Evolutionary conservation across 805 yeast genomes (phyloP).

Genomic region (Wickerhamomyces alni): DNA sequence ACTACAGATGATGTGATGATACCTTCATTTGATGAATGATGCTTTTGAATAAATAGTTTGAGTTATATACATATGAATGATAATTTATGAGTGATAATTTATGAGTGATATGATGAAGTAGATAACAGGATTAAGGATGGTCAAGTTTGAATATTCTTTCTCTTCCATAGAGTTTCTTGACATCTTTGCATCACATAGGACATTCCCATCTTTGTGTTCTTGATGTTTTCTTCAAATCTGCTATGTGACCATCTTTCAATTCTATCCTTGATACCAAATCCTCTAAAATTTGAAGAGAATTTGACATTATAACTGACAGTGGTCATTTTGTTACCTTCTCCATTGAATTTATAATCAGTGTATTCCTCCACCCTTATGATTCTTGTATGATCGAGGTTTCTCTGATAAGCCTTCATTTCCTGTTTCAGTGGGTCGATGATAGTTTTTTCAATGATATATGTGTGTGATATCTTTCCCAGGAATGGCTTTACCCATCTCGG

Average conservation of each 20-base stretch:
- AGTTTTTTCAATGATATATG: slow-evolving; percentile 80
- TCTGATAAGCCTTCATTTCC: slow-evolving; percentile 61
- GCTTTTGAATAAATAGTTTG: no score
- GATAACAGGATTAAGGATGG: no score
- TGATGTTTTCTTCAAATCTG: slow-evolving; percentile 62
- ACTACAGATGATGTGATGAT: slow-evolving; percentile 1
- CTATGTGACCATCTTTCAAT: slow-evolving; percentile 80
- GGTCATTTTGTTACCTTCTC: slow-evolving; percentile 29
- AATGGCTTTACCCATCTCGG: slow-evolving; percentile 78
- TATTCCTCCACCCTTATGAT: slow-evolving; percentile 76
- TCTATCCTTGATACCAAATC: slow-evolving; percentile 56
- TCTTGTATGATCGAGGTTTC: slow-evolving; percentile 78
- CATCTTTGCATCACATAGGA: slow-evolving; percentile 68
- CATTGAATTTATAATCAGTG: slow-evolving; percentile 44
- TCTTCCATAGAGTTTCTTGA: slow-evolving; percentile 25
- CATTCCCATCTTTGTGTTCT: slow-evolving; percentile 66
- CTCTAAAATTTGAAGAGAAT: slow-evolving; percentile 63
- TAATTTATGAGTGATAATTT: no score
- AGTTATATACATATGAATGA: no score
- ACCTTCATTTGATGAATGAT: neutral
- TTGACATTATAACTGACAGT: slow-evolving; percentile 54
- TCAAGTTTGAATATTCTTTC: slow-evolving; percentile 3
- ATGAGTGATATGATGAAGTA: no score
- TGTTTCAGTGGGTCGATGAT: slow-evolving; percentile 56
- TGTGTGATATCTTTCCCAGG: slow-evolving; percentile 59